Evolutionary conservation across 192 early-diverging fungal genomes (phyloP).

Genomic region (Coemansia sp.): DNA sequence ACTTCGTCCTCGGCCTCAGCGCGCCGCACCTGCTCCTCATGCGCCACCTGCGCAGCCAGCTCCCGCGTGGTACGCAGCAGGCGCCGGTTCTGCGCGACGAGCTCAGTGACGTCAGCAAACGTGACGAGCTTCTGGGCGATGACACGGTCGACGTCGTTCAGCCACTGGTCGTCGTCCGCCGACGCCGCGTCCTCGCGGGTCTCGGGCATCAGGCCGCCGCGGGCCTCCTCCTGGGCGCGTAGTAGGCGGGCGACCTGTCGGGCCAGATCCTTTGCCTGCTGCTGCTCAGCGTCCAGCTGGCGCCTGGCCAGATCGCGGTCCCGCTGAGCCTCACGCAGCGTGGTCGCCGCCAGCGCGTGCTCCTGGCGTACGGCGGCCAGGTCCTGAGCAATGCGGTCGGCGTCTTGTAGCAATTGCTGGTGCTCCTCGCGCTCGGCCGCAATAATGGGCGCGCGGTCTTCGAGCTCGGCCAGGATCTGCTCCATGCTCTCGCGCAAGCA

Average conservation of each 20-base stretch:
- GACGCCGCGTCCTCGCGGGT: slow-evolving; percentile 3
- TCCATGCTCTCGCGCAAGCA: slow-evolving; percentile 60
- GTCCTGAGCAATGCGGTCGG: slow-evolving; percentile 57
- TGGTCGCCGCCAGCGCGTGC: slow-evolving; percentile 22
- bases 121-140: slow-evolving; percentile 61
- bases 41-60: slow-evolving; percentile 56
- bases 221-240: slow-evolving; percentile 58
- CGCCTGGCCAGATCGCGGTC: slow-evolving; percentile 55
- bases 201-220: slow-evolving; percentile 51
- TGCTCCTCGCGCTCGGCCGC: slow-evolving; percentile 63
- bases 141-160: slow-evolving; percentile 56
- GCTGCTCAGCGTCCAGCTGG: slow-evolving; percentile 46
- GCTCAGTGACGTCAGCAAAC: slow-evolving; percentile 56
- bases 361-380: slow-evolving; percentile 49
- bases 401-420: slow-evolving; percentile 55
- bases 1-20: slow-evolving; percentile 53
- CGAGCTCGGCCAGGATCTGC: slow-evolving; percentile 62
- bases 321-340: slow-evolving; percentile 39
- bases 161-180: slow-evolving; percentile 36
- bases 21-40: slow-evolving; percentile 51
- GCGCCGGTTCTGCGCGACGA: slow-evolving; percentile 66
- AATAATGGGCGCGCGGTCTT: slow-evolving; percentile 62
- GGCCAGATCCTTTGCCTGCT: slow-evolving; percentile 61
- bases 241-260: slow-evolving; percentile 61
- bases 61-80: slow-evolving; percentile 64